phyloP scores from a whole-genome alignment of 2,329 filamentous ascomycete genomes.

The Pseudogymnoascus destructans region DNA sequence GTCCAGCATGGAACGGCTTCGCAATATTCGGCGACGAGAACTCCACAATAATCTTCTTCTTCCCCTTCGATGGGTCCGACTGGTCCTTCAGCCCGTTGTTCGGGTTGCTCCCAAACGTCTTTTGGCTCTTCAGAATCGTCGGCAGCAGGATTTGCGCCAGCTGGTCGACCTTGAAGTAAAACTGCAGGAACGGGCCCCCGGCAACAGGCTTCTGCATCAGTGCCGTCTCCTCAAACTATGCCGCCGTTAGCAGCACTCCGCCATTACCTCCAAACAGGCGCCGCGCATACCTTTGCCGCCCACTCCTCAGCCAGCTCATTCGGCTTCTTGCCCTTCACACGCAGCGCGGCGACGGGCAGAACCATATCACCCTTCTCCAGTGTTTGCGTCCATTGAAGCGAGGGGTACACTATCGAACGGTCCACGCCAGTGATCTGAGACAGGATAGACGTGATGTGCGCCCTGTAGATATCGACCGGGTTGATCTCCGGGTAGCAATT shows the following conservation, averaged over 20 bases:
- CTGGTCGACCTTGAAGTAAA: slow-evolving; percentile 63
- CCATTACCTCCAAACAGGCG: slow-evolving; percentile 2
- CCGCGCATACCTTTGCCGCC: slow-evolving; percentile 40
- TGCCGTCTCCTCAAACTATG: slow-evolving; percentile 56
- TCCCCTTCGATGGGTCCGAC: slow-evolving; percentile 38
- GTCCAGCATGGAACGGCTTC: slow-evolving; percentile 66
- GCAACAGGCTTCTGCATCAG: slow-evolving; percentile 57
- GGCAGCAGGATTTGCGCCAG: slow-evolving; percentile 56
- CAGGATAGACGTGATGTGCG: slow-evolving; percentile 59
- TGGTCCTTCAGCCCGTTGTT: slow-evolving; percentile 48
- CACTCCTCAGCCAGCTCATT: slow-evolving; percentile 48
- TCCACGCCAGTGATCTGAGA: slow-evolving; percentile 58
- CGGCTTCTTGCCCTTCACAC: slow-evolving; percentile 59
- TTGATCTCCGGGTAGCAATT: slow-evolving; percentile 56
- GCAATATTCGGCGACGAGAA: slow-evolving; percentile 81
- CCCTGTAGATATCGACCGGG: slow-evolving; percentile 67
- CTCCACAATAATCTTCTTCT: slow-evolving; percentile 53
- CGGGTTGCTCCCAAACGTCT: slow-evolving; percentile 51
- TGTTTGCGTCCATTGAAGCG: slow-evolving; percentile 64
- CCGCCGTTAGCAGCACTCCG: neutral
- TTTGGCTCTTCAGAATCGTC: slow-evolving; percentile 48
- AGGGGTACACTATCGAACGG: slow-evolving; percentile 55
- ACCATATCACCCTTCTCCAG: slow-evolving; percentile 75
- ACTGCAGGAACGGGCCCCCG: slow-evolving; percentile 59
- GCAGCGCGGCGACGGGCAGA: slow-evolving; percentile 65